Evolutionary conservation across 2,329 filamentous ascomycete species (phyloP).

Genomic region (Hymenoscyphus fraxineus): DNA sequence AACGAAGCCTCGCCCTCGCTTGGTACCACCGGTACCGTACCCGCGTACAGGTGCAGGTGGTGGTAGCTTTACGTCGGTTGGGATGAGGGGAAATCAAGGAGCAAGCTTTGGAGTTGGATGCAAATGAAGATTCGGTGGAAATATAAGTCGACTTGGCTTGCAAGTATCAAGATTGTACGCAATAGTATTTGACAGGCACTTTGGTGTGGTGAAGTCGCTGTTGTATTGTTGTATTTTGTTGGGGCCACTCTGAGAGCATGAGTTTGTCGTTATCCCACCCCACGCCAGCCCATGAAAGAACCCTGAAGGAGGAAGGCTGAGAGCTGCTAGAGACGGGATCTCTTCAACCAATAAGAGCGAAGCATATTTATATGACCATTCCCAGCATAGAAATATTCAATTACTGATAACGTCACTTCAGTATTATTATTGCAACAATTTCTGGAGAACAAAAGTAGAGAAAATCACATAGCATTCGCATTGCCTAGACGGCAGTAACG

Average conservation of each 20-base stretch:
- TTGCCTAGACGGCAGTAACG: no score
- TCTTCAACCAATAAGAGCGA: neutral
- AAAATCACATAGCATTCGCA: neutral
- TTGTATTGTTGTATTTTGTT: neutral
- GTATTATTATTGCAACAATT: no score
- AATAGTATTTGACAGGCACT: neutral
- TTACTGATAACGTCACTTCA: no score
- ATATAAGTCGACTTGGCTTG: no score
- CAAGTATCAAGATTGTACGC: neutral
- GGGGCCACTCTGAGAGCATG: neutral
- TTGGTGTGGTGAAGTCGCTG: neutral
- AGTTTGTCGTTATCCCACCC: neutral
- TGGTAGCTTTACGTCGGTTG: neutral
- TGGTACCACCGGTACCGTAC: no score
- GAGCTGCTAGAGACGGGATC: neutral
- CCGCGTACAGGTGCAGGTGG: neutral
- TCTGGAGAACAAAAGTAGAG: no score
- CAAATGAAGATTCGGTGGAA: no score
- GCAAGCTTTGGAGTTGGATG: neutral
- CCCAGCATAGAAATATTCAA: neutral
- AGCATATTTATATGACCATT: conserved; percentile 1
- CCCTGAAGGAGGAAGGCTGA: neutral
- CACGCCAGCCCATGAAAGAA: neutral
- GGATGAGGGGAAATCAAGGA: neutral
- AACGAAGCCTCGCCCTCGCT: neutral